Conservation (phyloP, 1,284 basidiomycete species). For the Tilletia indica region DNA sequence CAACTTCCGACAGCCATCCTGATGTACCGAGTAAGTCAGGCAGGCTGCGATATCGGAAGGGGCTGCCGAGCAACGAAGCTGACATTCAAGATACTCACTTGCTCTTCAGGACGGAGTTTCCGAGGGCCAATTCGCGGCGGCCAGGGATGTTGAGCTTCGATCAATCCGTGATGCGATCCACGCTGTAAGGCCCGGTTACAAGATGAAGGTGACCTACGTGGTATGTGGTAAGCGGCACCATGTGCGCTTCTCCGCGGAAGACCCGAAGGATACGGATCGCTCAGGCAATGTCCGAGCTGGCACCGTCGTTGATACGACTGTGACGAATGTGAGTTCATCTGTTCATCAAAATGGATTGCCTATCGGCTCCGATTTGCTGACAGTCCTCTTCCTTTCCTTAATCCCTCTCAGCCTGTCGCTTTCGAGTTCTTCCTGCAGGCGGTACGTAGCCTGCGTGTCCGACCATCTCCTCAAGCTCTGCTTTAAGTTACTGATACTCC, state of each 20-base stretch:
- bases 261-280: constrained; percentile 39
- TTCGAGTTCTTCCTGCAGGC: constrained; percentile 55
- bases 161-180: constrained; percentile 49
- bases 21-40: constrained; percentile 41
- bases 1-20: constrained; percentile 48
- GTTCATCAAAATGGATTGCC: constrained; percentile 29
- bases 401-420: constrained; percentile 57
- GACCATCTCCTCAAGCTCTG: constrained; percentile 36
- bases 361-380: not conserved
- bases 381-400: too few relatives aligned
- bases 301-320: constrained; percentile 54
- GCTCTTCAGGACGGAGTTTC: constrained; percentile 61
- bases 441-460: not conserved
- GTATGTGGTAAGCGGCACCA: constrained; percentile 54
- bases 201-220: constrained; percentile 47
- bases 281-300: constrained; percentile 60
- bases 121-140: constrained; percentile 59
- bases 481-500: constrained; percentile 45
- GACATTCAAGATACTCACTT: constrained; percentile 50
- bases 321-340: constrained; percentile 31
- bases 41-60: too few relatives aligned
- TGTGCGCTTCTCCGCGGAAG: constrained; percentile 58
- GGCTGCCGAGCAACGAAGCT: too few relatives aligned
- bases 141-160: constrained; percentile 56
- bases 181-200: constrained; percentile 30